Base-by-base conservation (phyloP, 352 stramenopile species). In the Pythium guiyangense region DNA sequence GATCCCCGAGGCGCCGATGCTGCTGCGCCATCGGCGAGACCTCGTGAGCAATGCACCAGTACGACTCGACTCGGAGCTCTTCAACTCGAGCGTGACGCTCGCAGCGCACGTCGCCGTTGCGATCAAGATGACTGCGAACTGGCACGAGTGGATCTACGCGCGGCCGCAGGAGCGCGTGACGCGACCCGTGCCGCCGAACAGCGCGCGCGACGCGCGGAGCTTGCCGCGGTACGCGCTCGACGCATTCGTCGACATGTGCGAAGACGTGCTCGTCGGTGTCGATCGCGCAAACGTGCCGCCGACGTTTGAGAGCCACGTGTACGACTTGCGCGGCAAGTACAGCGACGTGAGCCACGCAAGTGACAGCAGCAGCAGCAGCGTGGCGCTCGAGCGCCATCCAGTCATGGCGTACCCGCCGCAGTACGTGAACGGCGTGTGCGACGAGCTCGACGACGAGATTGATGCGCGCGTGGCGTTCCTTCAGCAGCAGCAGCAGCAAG, bases 61-160 rank as follows among this genome's bases (percentile, higher is more conserved):
- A 39, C 1, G 14, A 8, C 10, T 31, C n/a, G 37, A 60, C 64
- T 4, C 60, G 66, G 48, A 44, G 52, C 1, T 69, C 60, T 4
- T 91, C 10, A 63, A 78, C 27, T 85, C 77, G 0, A 73, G 70
- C 0, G 39, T 78, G 6, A 79, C 74, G 1, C 85, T 94, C 44
- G 71, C 79, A 3, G 84, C 76, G 9, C 77, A 86, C 26, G 45
- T 94, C 31, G 64, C 82, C 0, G 79, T 82, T 2, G 82, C 84
- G 2, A 66, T 92, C 44, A 80, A 77, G 44, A 70, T 94, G 63
- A 88, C 76, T 58, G 79, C 74, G 0, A 84, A 86, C 49, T 94
- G 84, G 84, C 76, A 84, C 57, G 75, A 90, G 51, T 94, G 80
- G 82, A 73, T 88, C 50, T 92, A 90, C 52, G 71, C 92, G 47